phyloP scores from a whole-genome alignment of 2,329 filamentous ascomycete genomes.

The Ascocoryne sarcoides region DNA sequence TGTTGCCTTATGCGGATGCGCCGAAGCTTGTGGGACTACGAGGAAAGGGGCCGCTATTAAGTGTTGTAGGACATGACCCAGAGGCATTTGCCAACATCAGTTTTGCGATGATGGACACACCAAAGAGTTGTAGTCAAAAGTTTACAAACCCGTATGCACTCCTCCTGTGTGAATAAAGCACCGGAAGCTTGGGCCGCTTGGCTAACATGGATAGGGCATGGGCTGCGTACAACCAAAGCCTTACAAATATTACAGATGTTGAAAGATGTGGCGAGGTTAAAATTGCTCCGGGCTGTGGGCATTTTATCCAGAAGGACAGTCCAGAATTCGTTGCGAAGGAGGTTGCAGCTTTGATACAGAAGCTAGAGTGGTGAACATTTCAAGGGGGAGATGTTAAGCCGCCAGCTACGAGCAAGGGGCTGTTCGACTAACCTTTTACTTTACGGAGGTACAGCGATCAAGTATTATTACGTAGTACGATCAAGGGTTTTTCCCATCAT shows the following conservation, averaged over 20 bases:
- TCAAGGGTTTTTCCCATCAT: no score
- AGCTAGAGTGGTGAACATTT: slow-evolving; percentile 19
- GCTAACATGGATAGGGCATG: slow-evolving; percentile 22
- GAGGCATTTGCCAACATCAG: slow-evolving; percentile 26
- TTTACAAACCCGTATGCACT: slow-evolving; percentile 27
- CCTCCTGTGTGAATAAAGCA: neutral
- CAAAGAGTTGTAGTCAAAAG: slow-evolving; percentile 23
- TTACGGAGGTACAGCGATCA: no score
- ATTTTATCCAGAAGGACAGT: slow-evolving; percentile 29
- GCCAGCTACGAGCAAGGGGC: neutral
- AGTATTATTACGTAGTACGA: no score
- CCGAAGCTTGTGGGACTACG: slow-evolving; percentile 24
- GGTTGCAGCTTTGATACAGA: slow-evolving; percentile 30
- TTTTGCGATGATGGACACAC: slow-evolving; percentile 27
- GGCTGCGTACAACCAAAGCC: slow-evolving; percentile 27
- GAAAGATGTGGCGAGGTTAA: slow-evolving; percentile 21
- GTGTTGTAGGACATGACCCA: slow-evolving; percentile 27
- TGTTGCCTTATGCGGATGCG: slow-evolving; percentile 23
- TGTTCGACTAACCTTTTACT: neutral
- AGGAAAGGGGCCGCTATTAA: slow-evolving; percentile 23
- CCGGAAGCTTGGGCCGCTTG: neutral
- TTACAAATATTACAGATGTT: slow-evolving; percentile 24
- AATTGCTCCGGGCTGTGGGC: slow-evolving; percentile 27
- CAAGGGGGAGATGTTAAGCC: no score
- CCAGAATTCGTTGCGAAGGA: slow-evolving; percentile 27